phyloP scores from a whole-genome alignment of 164 flowering plant genomes.

The Liriodendron chinense region DNA sequence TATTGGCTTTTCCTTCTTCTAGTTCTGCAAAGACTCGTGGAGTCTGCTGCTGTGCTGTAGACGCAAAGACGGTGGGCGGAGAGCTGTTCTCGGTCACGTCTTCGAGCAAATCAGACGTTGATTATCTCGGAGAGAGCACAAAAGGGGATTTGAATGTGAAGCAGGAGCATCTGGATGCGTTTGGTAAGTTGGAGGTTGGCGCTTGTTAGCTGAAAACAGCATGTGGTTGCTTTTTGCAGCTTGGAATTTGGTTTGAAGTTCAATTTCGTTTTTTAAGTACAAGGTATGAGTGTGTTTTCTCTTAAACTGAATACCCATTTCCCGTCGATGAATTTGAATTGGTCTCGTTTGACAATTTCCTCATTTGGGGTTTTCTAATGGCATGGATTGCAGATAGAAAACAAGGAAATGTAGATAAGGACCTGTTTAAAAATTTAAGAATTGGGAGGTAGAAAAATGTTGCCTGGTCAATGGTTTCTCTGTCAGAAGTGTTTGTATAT shows the following conservation, averaged over 20 bases:
- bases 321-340: not conserved
- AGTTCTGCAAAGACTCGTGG: not conserved
- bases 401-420: too few relatives aligned
- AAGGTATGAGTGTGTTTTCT: not conserved
- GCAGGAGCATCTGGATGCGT: constrained; percentile 26
- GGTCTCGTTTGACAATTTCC: not conserved
- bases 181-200: constrained; percentile 10
- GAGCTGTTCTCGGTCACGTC: constrained; percentile 34
- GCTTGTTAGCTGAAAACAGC: not conserved
- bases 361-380: not conserved
- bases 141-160: constrained; percentile 38
- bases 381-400: too few relatives aligned
- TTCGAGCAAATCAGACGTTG: constrained; percentile 33
- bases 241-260: not conserved
- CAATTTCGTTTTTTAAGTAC: not conserved
- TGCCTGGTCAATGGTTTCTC: not conserved
- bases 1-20: constrained; percentile 12
- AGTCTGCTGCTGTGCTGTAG: constrained; percentile 16
- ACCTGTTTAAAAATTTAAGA: too few relatives aligned
- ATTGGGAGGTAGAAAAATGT: too few relatives aligned
- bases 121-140: constrained; percentile 41
- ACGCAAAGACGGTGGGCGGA: constrained; percentile 13
- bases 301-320: not conserved
- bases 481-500: not conserved
- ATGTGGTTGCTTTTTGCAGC: not conserved